Conservation (phyloP, 1,284 basidiomycete species). For the Boletellus sp. region DNA sequence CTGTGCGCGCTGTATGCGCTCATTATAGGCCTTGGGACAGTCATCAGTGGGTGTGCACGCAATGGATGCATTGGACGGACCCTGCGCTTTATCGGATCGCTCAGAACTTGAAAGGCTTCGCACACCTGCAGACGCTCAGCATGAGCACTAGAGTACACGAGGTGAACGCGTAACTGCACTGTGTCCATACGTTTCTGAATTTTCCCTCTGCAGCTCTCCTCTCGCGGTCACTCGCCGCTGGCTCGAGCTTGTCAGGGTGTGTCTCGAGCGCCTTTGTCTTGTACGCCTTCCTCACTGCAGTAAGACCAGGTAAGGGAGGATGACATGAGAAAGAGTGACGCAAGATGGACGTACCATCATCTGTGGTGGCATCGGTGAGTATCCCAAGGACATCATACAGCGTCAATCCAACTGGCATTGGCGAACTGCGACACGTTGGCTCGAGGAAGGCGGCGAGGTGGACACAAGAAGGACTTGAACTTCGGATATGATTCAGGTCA, state of each 20-base stretch:
- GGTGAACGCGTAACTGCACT: conserved; percentile 24
- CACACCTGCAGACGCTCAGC: conserved; percentile 33
- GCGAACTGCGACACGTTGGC: conserved; percentile 1
- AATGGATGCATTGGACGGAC: conserved; percentile 34
- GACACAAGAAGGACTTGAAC: conserved; percentile 7
- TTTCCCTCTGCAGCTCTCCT: conserved; percentile 49
- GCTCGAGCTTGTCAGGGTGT: conserved; percentile 62
- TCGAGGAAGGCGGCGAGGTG: conserved; percentile 1
- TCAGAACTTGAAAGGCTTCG: conserved; percentile 41
- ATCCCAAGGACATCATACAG: conserved; percentile 35
- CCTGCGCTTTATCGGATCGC: conserved; percentile 53
- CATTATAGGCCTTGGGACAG: conserved; percentile 51
- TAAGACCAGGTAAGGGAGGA: neutral
- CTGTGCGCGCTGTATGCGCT: conserved; percentile 34
- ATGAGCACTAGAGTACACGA: conserved; percentile 13
- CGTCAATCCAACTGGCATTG: conserved; percentile 31
- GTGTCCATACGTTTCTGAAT: conserved; percentile 42
- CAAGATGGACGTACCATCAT: conserved; percentile 33
- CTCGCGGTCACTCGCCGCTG: conserved; percentile 42
- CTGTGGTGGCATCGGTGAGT: conserved; percentile 29
- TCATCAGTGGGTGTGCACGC: neutral
- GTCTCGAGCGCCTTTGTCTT: conserved; percentile 58
- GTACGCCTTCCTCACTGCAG: conserved; percentile 59
- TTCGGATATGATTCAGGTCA: conserved; percentile 5
- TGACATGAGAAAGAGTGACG: neutral